phyloP scores from a whole-genome alignment of 176 grass and related monocot genomes.

The Carex littledalei region DNA sequence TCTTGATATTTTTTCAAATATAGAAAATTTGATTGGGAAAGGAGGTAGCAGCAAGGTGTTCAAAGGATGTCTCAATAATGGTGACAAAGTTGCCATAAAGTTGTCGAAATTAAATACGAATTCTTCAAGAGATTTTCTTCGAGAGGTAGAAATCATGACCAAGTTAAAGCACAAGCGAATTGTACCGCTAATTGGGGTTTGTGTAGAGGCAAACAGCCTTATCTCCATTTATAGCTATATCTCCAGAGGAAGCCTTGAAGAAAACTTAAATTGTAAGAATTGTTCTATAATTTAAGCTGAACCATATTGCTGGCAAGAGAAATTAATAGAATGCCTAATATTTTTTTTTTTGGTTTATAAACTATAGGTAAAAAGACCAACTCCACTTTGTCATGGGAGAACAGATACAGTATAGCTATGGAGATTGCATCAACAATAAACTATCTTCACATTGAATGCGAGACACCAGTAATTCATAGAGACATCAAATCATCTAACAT shows the following conservation, averaged over 20 bases:
- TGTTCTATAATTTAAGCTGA: not conserved
- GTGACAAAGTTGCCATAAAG: conserved; percentile 66
- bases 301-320: not conserved
- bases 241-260: conserved; percentile 72
- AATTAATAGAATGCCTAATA: not conserved
- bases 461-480: conserved; percentile 76
- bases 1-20: not conserved
- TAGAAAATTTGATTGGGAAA: conserved; percentile 86
- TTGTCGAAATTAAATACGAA: conserved; percentile 51
- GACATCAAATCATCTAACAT: conserved; percentile 99
- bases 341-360: not conserved
- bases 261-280: conserved; percentile 70
- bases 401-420: conserved; percentile 53
- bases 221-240: conserved; percentile 85
- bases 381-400: conserved; percentile 51
- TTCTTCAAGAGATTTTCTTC: conserved; percentile 78
- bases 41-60: conserved; percentile 84
- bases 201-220: conserved; percentile 64
- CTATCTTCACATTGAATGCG: conserved; percentile 62
- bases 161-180: conserved; percentile 61
- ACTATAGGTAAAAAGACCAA: conserved; percentile 47
- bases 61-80: conserved; percentile 53
- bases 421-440: conserved; percentile 66
- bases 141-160: conserved; percentile 87
- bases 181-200: conserved; percentile 72